Base-by-base conservation (phyloP, 2,329 filamentous ascomycete species). In the Lasiodiplodia theobromae region DNA sequence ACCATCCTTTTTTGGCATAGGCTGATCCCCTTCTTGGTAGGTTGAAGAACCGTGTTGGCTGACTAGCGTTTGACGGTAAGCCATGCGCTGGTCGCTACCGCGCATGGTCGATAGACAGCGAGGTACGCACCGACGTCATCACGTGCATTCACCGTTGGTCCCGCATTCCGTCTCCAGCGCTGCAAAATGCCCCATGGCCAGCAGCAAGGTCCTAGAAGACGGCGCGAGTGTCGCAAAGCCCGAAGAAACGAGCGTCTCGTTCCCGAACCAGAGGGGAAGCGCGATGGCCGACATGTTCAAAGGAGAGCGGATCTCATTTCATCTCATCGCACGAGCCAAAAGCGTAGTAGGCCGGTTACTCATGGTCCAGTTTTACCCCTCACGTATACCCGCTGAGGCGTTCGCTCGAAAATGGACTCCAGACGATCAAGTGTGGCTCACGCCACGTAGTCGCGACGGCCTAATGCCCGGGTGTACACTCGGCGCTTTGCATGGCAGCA, bases 401-500 rank as follows among this genome's bases (percentile, higher is more conserved):
- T 23, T 21, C 44, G 44, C 28, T 31, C 28, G 12, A 37, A 21
- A n/a, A 25, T 31, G 28, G 44, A 16, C 60, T 38, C 60, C n/a
- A 64, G 34, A 64, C 60, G 60, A 37, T 64, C 44, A 52, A 64
- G 60, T 64, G 60, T 64, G 60, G 44, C 60, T 64, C 60, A 64
- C 60, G 60, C 60, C 60, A 64, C 47, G 21, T 11, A 38, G 10
- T 18, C 18, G 40, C 31, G 10, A 40, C n/a, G 60, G 60, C 28
- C 47, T 51, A 25, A 52, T 52, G 44, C 52, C 60, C 60, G 31
- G 60, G 31, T 64, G 44, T n/a, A 14, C 44, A 64, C 18, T 64
- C 44, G 60, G 60, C 60, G 60, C 47, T 52, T 64, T 38, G 25
- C 60, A 47, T 31, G 28, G 28, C 28, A 28, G 25, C 21, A 37